These are phyloP conservation scores for Pseudogymnoascus sp. DNA, from an alignment of 2,329 filamentous ascomycete species.

Conservation along the genomic window DNA sequence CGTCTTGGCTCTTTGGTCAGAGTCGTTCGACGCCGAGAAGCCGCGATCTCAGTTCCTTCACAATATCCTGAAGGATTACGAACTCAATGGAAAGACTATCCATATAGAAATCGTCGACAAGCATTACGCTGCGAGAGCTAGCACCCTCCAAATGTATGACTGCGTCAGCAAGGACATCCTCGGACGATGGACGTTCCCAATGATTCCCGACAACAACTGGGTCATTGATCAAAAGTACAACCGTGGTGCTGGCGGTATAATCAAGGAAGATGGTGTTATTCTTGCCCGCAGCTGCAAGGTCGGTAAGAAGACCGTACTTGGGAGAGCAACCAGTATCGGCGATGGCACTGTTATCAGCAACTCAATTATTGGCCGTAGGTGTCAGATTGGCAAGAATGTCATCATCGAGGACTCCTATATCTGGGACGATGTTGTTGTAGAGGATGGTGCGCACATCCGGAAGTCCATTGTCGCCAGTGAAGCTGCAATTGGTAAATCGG, in stretches of 20 bases:
- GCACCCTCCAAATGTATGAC: conserved; percentile 83
- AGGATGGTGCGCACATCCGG: conserved; percentile 62
- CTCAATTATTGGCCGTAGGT: conserved; percentile 75
- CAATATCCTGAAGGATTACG: conserved; percentile 91
- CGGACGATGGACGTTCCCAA: conserved; percentile 76
- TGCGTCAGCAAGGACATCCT: conserved; percentile 82
- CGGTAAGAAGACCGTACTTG: conserved; percentile 63
- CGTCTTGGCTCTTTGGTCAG: conserved; percentile 88
- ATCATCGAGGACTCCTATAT: conserved; percentile 72
- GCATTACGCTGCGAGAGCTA: conserved; percentile 78
- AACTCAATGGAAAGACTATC: conserved; percentile 94
- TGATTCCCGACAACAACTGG: conserved; percentile 84
- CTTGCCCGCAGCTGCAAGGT: conserved; percentile 66
- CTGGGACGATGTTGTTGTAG: conserved; percentile 76
- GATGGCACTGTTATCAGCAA: conserved; percentile 61
- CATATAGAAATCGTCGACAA: conserved; percentile 78
- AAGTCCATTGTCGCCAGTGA: conserved; percentile 70
- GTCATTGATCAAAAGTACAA: conserved; percentile 69
- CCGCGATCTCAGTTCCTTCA: conserved; percentile 83
- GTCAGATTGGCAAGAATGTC: conserved; percentile 79
- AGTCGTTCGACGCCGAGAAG: conserved; percentile 94
- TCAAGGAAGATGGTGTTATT: conserved; percentile 70
- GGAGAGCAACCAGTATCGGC: conserved; percentile 66
- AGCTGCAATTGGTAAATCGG: conserved; percentile 62
- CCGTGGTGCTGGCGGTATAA: conserved; percentile 59